Evolutionary conservation across 2,329 filamentous ascomycete genomes (phyloP).

Genomic region (Colletotrichum gigasporum): DNA sequence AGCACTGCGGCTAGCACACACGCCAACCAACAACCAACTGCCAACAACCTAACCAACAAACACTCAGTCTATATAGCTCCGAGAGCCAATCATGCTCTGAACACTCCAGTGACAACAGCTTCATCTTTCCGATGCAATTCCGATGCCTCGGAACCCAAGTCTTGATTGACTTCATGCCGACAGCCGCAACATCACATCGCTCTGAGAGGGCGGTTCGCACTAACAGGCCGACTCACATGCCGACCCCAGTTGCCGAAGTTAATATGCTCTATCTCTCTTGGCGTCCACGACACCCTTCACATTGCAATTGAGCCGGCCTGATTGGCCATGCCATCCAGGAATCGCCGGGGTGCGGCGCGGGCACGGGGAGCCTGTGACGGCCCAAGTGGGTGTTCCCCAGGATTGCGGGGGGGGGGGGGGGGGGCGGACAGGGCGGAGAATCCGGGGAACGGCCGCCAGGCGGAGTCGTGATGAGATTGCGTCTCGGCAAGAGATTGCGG

Average conservation of each 20-base stretch:
- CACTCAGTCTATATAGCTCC: too few species aligned
- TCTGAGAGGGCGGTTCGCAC: neutral
- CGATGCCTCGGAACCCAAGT: neutral
- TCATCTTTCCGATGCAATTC: neutral
- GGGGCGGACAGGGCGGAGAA: slow-evolving; percentile 6
- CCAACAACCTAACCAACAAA: too few species aligned
- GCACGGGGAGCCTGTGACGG: slow-evolving; percentile 13
- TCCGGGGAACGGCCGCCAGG: slow-evolving; percentile 3
- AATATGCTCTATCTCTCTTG: slow-evolving; percentile 8
- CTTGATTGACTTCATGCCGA: neutral
- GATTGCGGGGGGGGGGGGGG: slow-evolving; percentile 26
- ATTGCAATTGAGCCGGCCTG: neutral
- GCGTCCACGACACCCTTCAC: neutral
- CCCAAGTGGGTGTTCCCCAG: slow-evolving; percentile 20
- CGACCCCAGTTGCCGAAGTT: slow-evolving; percentile 28
- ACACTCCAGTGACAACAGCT: too few species aligned
- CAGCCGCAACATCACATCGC: neutral
- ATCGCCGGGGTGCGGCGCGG: neutral
- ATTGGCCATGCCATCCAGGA: slow-evolving; percentile 3
- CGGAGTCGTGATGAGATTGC: neutral
- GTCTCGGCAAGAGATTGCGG: neutral
- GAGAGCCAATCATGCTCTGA: too few species aligned
- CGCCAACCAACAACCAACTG: too few species aligned
- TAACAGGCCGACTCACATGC: slow-evolving; percentile 5
- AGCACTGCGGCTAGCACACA: too few species aligned